Evolutionary conservation across 495 filamentous ascomycete genomes (phyloP).

Genomic region (Hypoxylon crocopeplum): DNA sequence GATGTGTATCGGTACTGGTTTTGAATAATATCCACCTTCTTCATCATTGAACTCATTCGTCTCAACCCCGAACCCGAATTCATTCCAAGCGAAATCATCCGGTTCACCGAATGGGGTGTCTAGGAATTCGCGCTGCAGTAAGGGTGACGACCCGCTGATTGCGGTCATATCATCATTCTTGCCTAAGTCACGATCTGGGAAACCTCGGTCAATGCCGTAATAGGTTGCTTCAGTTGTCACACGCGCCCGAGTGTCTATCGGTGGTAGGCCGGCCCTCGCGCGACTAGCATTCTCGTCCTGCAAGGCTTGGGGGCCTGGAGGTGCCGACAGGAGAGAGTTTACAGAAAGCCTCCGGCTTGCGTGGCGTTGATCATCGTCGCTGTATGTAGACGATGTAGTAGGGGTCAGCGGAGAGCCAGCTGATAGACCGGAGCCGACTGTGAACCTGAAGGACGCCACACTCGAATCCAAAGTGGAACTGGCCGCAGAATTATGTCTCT

Average conservation of each 20-base stretch:
- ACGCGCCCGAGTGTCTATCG: conserved; percentile 35
- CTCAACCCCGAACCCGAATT: conserved; percentile 57
- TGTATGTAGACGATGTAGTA: conserved; percentile 54
- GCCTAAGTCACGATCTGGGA: conserved; percentile 70
- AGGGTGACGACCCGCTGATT: conserved; percentile 54
- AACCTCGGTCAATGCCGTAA: conserved; percentile 74
- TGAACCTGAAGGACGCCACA: conserved; percentile 36
- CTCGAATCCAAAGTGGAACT: conserved; percentile 39
- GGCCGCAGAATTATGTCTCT: conserved; percentile 39
- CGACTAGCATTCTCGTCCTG: conserved; percentile 37
- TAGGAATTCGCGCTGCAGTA: conserved; percentile 35
- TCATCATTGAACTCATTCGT: conserved; percentile 57
- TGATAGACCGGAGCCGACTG: conserved; percentile 33
- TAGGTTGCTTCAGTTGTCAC: conserved; percentile 43
- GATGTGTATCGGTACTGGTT: conserved; percentile 59
- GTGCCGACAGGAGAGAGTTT: conserved; percentile 41
- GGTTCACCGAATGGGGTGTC: conserved; percentile 28
- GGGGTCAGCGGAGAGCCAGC: conserved; percentile 56
- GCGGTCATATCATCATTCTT: conserved; percentile 70
- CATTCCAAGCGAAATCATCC: conserved; percentile 34
- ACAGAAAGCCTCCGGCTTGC: conserved; percentile 37
- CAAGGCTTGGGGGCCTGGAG: conserved; percentile 30
- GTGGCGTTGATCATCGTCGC: conserved; percentile 42
- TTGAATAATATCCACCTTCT: conserved; percentile 71
- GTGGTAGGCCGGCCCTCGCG: conserved; percentile 26